Evolutionary conservation across 176 grass and related monocot genomes (phyloP).

Genomic region (Avena atlantica): DNA sequence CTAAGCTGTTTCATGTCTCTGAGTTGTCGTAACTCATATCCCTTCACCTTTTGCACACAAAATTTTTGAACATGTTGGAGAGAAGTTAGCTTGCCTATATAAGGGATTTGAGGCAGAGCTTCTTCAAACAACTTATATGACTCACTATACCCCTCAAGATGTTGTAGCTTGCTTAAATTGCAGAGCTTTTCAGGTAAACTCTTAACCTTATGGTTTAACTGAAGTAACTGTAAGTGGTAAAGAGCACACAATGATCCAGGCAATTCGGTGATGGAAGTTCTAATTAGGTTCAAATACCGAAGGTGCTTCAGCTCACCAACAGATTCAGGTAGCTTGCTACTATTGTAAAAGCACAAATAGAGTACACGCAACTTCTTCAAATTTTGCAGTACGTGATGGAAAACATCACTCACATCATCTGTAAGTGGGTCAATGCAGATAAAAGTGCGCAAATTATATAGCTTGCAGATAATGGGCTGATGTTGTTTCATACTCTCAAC

Average conservation of each 20-base stretch:
- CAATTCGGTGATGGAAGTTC: background rate
- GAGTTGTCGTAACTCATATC: constrained; percentile 16
- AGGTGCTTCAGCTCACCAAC: constrained; percentile 8
- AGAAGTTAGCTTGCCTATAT: constrained; percentile 30
- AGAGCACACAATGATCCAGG: background rate
- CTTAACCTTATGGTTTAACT: background rate
- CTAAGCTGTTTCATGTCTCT: background rate
- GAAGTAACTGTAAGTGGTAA: constrained; percentile 16
- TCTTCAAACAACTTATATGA: rapidly evolving
- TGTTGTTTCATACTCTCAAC: background rate
- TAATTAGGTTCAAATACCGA: background rate
- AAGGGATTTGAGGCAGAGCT: background rate
- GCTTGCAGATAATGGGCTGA: background rate
- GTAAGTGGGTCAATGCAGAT: constrained; percentile 2
- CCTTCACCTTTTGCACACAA: background rate
- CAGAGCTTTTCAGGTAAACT: background rate
- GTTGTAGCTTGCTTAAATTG: background rate
- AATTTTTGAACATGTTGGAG: background rate
- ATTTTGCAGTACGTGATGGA: background rate
- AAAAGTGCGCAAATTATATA: background rate
- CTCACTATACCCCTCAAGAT: background rate
- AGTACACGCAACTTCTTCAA: background rate
- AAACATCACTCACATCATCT: background rate
- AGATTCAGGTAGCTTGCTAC: background rate
- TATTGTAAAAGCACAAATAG: background rate